These are phyloP conservation scores for Metschnikowia chrysomelidarum DNA, from an alignment of 805 yeast species.

Conservation along the genomic window DNA sequence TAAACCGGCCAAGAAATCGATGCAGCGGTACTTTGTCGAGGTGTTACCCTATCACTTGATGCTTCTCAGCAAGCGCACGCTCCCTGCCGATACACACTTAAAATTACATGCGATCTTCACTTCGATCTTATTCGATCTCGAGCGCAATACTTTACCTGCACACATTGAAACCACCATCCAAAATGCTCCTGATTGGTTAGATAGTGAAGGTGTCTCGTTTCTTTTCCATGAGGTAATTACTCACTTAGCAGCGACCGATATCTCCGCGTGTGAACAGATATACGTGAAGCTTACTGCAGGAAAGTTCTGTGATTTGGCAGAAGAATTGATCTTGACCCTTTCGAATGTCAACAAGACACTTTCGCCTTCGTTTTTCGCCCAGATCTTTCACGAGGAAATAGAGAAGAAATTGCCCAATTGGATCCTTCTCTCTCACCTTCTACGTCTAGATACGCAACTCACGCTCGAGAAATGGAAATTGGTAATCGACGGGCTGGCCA, in stretches of 20 bases:
- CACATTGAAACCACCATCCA: slow-evolving; percentile 5
- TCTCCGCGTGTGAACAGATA: slow-evolving; percentile 45
- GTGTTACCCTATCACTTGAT: slow-evolving; percentile 19
- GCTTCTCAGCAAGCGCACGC: slow-evolving; percentile 4
- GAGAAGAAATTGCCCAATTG: slow-evolving; percentile 31
- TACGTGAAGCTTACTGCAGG: slow-evolving; percentile 40
- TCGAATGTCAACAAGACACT: slow-evolving; percentile 51
- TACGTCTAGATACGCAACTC: slow-evolving; percentile 56
- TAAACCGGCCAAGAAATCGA: slow-evolving; percentile 30
- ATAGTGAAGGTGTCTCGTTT: slow-evolving; percentile 7
- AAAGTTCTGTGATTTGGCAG: slow-evolving; percentile 38
- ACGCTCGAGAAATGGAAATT: slow-evolving; percentile 45
- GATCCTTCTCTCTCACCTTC: slow-evolving; percentile 45
- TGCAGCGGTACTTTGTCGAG: slow-evolving; percentile 27
- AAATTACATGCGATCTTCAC: slow-evolving; percentile 8
- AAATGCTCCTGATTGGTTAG: slow-evolving; percentile 2
- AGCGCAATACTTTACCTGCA: slow-evolving; percentile 4
- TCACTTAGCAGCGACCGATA: slow-evolving; percentile 31
- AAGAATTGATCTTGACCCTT: slow-evolving; percentile 46
- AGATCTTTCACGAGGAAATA: slow-evolving; percentile 35
- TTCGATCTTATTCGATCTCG: slow-evolving; percentile 8
- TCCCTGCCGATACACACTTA: slow-evolving; percentile 4
- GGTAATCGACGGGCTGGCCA: slow-evolving; percentile 23
- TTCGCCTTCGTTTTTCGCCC: slow-evolving; percentile 49
- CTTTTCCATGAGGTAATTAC: slow-evolving; percentile 30